Evolutionary conservation across 805 yeast genomes (phyloP), one percentile per base, ranked within the genome.

Genomic region (Candida insectalens): DNA sequence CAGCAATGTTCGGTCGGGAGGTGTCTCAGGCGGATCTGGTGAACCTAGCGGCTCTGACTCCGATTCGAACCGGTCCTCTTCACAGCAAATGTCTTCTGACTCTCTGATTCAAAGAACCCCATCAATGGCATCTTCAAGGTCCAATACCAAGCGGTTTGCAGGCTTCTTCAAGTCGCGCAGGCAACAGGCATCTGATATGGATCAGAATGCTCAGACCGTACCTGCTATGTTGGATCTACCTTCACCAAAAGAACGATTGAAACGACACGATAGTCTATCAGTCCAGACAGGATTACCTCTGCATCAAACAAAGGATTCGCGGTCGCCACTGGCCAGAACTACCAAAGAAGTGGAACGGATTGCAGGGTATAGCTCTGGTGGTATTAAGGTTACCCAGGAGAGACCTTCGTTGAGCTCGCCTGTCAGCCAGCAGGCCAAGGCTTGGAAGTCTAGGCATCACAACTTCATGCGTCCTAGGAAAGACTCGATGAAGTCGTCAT

Each of bases 401-500:
- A 23, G 18, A 16, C 15, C 9, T 12, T n/a, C 15, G 13, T n/a
- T 22, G 3, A n/a, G 14, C 12, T 12, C 20, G 20, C 8, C 6
- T 16, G 15, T 9, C 17, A 7, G 12, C 12, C 34, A 18, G 15
- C 33, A 15, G 13, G 22, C 22, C n/a, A 31, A 31, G 22, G 14
- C 9, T 13, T 31, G 34, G 34, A 8, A 17, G 5, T 19, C 14
- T 25, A n/a, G 20, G 20, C 49, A 51, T 37, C 49, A 46, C 32
- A 41, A 47, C 28, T 39, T 55, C 9, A 38, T 57, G 9, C 39
- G 57, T 15, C 37, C 52, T 2, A 43, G 56, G 16, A 55, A 55
- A 29, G 62, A 56, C 34, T 37, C 52, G 3, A 41, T 49, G 2
- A 50, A 53, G 33, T 61, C 67, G 2, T 62, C 66, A 0, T 46